Conservation (phyloP, 371 early-diverging fungal species). For the Thermomucor indicae-seudaticae region DNA sequence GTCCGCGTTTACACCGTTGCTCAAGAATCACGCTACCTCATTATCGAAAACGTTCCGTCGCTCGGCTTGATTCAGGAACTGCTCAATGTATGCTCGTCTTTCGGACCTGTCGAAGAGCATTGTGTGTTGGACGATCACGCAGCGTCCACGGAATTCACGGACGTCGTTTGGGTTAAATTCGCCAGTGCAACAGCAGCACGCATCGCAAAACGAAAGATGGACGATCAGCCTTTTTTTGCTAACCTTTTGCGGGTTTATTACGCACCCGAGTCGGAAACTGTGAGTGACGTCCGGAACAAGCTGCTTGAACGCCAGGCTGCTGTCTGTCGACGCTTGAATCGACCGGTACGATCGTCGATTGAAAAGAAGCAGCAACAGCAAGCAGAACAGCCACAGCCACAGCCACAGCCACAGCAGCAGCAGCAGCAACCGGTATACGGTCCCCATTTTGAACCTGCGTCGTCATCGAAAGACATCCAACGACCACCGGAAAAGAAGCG, state of each 20-base stretch:
- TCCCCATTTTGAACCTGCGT: not conserved
- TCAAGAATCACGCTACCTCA: conserved; percentile 50
- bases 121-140: conserved; percentile 28
- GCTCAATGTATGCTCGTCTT: conserved; percentile 18
- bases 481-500: not conserved
- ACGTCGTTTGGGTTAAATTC: conserved; percentile 35
- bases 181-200: conserved; percentile 26
- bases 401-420: too few relatives aligned
- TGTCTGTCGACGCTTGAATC: too few relatives aligned
- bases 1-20: conserved; percentile 47
- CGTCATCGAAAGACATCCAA: not conserved
- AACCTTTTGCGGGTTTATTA: conserved; percentile 38
- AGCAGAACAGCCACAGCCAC: not conserved
- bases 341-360: too few relatives aligned
- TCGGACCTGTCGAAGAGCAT: conserved; percentile 32
- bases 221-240: conserved; percentile 42
- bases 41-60: conserved; percentile 45
- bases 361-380: not conserved
- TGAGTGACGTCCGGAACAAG: conserved; percentile 45
- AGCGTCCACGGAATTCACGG: conserved; percentile 19
- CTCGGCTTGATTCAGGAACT: conserved; percentile 31
- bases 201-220: conserved; percentile 36
- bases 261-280: conserved; percentile 47
- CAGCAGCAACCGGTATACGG: too few relatives aligned
- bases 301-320: conserved; percentile 23